These are phyloP conservation scores for Pseudonitzschia delicatissima DNA, from an alignment of 108 stramenopile species.

Conservation along the genomic window DNA sequence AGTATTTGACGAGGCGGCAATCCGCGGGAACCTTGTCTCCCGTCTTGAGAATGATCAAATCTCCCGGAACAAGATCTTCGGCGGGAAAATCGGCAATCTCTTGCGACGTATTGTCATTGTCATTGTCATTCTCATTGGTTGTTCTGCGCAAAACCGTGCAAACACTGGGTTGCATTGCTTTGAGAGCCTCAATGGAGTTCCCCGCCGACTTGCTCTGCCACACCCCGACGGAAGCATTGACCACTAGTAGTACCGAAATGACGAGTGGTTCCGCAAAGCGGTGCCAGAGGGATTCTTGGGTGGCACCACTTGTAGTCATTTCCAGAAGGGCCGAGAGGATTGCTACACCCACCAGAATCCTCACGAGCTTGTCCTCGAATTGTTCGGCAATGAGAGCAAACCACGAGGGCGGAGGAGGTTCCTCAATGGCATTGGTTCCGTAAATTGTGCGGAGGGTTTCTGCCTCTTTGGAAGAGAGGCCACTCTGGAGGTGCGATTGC, in stretches of 20 bases:
- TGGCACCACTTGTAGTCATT: conserved; percentile 15
- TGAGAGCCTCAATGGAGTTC: conserved; percentile 87
- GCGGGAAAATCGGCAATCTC: conserved; percentile 34
- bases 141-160: conserved; percentile 61
- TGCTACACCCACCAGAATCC: conserved; percentile 78
- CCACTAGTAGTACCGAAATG: conserved; percentile 90
- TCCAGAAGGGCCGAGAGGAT: conserved; percentile 66
- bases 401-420: conserved; percentile 42
- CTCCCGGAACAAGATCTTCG: conserved; percentile 89
- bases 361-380: conserved; percentile 88
- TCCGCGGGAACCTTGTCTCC: conserved; percentile 97
- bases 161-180: conserved; percentile 82
- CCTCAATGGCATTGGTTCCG: conserved; percentile 57
- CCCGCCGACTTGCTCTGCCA: conserved; percentile 91
- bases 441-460: conserved; percentile 22
- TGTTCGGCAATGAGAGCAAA: conserved; percentile 70
- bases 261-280: conserved; percentile 92
- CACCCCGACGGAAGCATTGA: conserved; percentile 97
- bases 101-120: background rate
- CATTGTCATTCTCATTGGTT: conserved; percentile 31
- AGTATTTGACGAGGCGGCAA: conserved; percentile 55
- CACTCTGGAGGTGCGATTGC: background rate
- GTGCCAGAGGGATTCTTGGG: conserved; percentile 29
- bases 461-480: background rate
- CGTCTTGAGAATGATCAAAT: conserved; percentile 84